phyloP scores from a whole-genome alignment of 2,329 filamentous ascomycete genomes.

The Verticillium alfalfae region DNA sequence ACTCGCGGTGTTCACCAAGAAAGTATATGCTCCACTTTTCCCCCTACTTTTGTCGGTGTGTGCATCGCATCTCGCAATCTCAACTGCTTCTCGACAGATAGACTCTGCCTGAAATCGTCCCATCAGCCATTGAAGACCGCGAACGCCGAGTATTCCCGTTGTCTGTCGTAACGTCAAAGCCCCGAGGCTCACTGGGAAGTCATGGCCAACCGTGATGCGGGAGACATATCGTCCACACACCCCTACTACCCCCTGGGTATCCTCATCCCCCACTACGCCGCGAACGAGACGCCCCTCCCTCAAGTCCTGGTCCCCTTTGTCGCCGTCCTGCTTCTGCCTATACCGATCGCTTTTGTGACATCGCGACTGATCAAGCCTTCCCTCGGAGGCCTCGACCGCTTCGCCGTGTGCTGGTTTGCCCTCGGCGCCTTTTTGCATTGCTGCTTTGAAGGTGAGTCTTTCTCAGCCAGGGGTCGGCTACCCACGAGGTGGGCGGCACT shows the following conservation, averaged over 20 bases:
- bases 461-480: not conserved
- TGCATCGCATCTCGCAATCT: too few relatives aligned
- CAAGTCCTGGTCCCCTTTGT: constrained; percentile 32
- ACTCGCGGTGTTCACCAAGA: too few relatives aligned
- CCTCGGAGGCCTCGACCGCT: constrained; percentile 27
- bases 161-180: too few relatives aligned
- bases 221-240: constrained; percentile 20
- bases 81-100: too few relatives aligned
- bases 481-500: not conserved
- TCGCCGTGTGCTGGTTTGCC: constrained; percentile 47
- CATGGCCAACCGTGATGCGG: not conserved
- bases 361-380: constrained; percentile 25
- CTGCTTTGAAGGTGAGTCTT: constrained; percentile 67
- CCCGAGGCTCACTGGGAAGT: not conserved
- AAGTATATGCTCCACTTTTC: too few relatives aligned
- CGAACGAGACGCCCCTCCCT: constrained; percentile 35
- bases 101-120: too few relatives aligned
- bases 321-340: constrained; percentile 25
- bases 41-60: too few relatives aligned
- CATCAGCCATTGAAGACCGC: too few relatives aligned
- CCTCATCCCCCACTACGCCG: constrained; percentile 34
- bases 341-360: constrained; percentile 20
- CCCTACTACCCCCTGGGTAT: constrained; percentile 45
- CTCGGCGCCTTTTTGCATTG: constrained; percentile 63
- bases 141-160: too few relatives aligned